A percentile compares a stretch with the other conserved stretches of the same genome.
phyloP scores from a whole-genome alignment of 352 stramenopile genomes.

The Plasmopara viticola region DNA sequence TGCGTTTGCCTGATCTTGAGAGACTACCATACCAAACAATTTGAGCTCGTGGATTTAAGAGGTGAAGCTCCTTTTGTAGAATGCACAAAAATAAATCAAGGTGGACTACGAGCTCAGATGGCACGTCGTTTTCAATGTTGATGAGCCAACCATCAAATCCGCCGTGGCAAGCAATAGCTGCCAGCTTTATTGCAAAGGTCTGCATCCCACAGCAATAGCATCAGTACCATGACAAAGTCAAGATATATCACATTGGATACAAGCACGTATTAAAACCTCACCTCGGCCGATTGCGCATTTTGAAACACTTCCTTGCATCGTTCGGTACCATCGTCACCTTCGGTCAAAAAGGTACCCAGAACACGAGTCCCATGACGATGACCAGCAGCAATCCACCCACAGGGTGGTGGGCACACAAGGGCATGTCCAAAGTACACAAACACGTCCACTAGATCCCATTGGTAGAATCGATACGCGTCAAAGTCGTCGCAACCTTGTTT shows the following conservation, averaged over 20 bases:
- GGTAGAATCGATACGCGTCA: constrained; percentile 40
- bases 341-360: constrained; percentile 41
- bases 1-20: constrained; percentile 23
- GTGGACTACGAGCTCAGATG: constrained; percentile 11
- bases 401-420: constrained; percentile 40
- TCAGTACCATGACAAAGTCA: too few species aligned
- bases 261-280: constrained; percentile 7
- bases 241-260: too few species aligned
- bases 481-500: constrained; percentile 32
- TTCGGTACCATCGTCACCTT: constrained; percentile 27
- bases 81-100: constrained; percentile 32
- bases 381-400: constrained; percentile 37
- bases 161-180: constrained; percentile 29
- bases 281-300: constrained; percentile 21
- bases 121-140: constrained; percentile 50
- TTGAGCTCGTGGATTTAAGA: constrained; percentile 19
- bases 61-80: constrained; percentile 22
- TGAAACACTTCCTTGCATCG: constrained; percentile 26
- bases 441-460: constrained; percentile 48
- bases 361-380: constrained; percentile 43
- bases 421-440: constrained; percentile 56
- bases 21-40: constrained; percentile 58
- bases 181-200: constrained; percentile 31
- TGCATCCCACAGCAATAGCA: constrained; percentile 2
- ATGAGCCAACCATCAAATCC: constrained; percentile 60